Percentiles rank a stretch among this genome's conserved stretches.
Conservation (phyloP, 2,329 filamentous ascomycete genomes). For the Xylaria digitata region DNA sequence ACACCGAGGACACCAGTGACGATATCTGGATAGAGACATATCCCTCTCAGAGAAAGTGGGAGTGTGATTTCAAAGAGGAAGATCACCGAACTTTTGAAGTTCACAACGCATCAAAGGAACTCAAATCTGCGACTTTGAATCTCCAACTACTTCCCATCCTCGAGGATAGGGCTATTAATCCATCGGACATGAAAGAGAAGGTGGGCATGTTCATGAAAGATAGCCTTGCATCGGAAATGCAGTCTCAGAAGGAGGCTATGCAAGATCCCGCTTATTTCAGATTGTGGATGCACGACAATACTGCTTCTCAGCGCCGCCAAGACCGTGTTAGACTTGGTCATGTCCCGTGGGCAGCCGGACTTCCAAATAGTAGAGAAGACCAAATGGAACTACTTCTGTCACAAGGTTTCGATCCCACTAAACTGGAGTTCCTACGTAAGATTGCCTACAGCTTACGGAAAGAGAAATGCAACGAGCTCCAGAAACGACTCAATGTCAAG, state of each 20-base stretch:
- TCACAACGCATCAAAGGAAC: conserved; percentile 58
- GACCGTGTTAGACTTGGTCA: conserved; percentile 55
- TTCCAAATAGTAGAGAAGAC: conserved; percentile 64
- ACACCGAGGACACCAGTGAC: conserved; percentile 59
- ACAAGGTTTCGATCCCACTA: conserved; percentile 67
- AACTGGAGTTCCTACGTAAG: conserved; percentile 61
- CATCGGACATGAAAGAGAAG: conserved; percentile 56
- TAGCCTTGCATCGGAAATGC: conserved; percentile 64
- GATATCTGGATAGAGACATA: conserved; percentile 74
- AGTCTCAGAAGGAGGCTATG: conserved; percentile 63
- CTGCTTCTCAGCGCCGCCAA: conserved; percentile 43
- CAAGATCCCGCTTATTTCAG: conserved; percentile 61
- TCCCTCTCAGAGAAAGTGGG: conserved; percentile 76
- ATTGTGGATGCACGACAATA: conserved; percentile 63
- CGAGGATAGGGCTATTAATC: conserved; percentile 65
- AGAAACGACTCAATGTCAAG: conserved; percentile 68
- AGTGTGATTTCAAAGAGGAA: conserved; percentile 59
- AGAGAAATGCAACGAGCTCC: conserved; percentile 64
- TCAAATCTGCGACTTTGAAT: conserved; percentile 69
- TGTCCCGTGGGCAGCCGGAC: conserved; percentile 60
- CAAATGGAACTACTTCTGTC: conserved; percentile 65
- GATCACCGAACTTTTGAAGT: conserved; percentile 75
- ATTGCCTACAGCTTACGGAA: conserved; percentile 60
- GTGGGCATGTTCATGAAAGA: conserved; percentile 63
- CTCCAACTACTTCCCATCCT: conserved; percentile 76